Base-by-base conservation (phyloP, 306 rosid species). In the Alnus rubra region DNA sequence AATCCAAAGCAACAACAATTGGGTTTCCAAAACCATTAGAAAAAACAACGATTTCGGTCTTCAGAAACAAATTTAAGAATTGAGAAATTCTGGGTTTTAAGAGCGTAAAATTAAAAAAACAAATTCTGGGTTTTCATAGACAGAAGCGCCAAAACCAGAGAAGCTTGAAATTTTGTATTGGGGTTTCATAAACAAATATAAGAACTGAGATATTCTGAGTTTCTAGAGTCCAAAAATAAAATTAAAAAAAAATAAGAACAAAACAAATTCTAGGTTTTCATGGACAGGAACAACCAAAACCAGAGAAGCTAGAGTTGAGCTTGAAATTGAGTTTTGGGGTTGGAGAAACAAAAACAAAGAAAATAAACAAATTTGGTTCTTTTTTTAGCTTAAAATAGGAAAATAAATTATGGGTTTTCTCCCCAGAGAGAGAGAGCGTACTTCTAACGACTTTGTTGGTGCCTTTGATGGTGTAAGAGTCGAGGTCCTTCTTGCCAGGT, bases 401-500 rank as follows among this genome's bases (percentile, higher is more conserved):
- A 60, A 49, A 31, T 42, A 60, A 79, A 79, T 76, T 60, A 23
- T 68, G 76, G 83, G 75, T 79, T 76, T 80, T 59, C 7, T 2
- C 28, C 5, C 10, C 14, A 33, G 71, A 62, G 78, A 56, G 39
- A 84, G 64, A 54, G 74, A 68, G 14, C 53, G 64, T 86, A 88
- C 92, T 78, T 77, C 88, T 80, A 69, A 88, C 92, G 77, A 81
- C 55, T 84, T 88, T 85, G 85, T 84, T 88, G 85, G 92, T 88
- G 83, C 92, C 88, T 81, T 85, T 85, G 92, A 88, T 84, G 79
- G 83, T 84, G 88, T 88, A 88, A 45, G 92, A 82, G 77, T 88
- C 92, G 13, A 88, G 87, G 88, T 88, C 92, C 83, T 88, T 88
- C 77, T 88, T 88, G 30, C 88, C 87, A 51, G 91, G 87, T 78